Conservation (phyloP, 1,284 basidiomycete species). For the Caloboletus firmus region DNA sequence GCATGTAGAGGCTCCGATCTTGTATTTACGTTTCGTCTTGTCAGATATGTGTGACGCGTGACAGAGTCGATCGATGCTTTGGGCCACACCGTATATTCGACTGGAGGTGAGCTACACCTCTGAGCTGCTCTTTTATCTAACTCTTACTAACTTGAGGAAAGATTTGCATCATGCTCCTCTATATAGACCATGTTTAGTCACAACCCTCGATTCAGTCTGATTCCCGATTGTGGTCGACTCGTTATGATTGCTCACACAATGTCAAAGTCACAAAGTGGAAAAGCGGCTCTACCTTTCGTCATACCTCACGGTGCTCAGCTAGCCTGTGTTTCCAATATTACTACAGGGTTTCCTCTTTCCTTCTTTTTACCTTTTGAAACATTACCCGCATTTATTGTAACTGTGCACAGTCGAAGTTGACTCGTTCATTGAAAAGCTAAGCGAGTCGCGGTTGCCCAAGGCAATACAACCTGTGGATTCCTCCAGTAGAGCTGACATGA, state of each 20-base stretch:
- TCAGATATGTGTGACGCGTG: too few species aligned
- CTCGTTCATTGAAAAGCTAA: background rate
- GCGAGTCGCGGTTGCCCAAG: background rate
- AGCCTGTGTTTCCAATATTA: too few species aligned
- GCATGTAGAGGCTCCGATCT: too few species aligned
- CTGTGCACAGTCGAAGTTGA: background rate
- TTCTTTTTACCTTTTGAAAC: too few species aligned
- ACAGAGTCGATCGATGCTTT: too few species aligned
- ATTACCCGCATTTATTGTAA: too few species aligned
- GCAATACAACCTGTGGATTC: background rate
- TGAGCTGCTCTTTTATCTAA: background rate
- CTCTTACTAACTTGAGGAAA: background rate
- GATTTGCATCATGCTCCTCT: background rate
- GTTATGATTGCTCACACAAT: background rate
- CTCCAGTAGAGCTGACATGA: background rate
- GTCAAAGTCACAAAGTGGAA: too few species aligned
- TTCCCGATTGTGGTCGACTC: background rate
- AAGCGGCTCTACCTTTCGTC: too few species aligned
- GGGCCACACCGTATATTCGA: background rate
- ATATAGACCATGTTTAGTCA: background rate
- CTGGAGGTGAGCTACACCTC: background rate
- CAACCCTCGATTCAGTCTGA: background rate
- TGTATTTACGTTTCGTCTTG: too few species aligned
- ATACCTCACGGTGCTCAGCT: too few species aligned
- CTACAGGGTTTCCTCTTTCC: too few species aligned